These are phyloP conservation scores for Tremella mesenterica DNA, from an alignment of 768 basidiomycete species.

Conservation along the genomic window DNA sequence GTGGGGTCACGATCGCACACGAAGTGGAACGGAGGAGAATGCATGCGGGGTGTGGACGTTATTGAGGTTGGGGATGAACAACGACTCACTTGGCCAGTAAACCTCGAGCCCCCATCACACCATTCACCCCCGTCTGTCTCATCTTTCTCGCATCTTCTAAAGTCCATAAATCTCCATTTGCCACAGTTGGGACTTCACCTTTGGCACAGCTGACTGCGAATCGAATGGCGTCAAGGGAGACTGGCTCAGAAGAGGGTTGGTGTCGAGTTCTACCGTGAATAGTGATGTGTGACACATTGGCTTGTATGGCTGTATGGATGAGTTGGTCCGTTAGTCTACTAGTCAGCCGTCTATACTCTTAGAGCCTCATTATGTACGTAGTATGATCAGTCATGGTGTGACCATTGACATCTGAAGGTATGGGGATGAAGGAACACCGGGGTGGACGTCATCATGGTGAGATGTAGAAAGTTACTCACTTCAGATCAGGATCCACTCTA, in stretches of 20 bases:
- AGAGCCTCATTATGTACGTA: background rate
- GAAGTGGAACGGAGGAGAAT: no score
- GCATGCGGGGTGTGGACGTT: no score
- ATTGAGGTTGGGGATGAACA: no score
- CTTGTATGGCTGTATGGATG: slow-evolving; percentile 46
- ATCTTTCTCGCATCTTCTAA: slow-evolving; percentile 44
- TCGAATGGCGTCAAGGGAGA: slow-evolving; percentile 45
- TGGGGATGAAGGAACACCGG: background rate
- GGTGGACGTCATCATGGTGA: background rate
- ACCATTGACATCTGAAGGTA: background rate
- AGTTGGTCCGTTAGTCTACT: slow-evolving; percentile 46
- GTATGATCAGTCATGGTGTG: background rate
- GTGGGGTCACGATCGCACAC: no score
- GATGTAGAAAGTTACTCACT: slow-evolving; percentile 24
- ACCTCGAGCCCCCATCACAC: slow-evolving; percentile 50
- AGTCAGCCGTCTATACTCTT: background rate
- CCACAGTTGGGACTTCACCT: slow-evolving; percentile 47
- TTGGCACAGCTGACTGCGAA: slow-evolving; percentile 48
- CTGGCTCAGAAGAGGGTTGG: slow-evolving; percentile 47
- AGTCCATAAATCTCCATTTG: slow-evolving; percentile 50
- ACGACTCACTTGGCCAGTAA: slow-evolving; percentile 47
- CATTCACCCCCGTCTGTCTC: slow-evolving; percentile 45
- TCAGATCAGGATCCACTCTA: slow-evolving; percentile 47
- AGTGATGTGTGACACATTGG: slow-evolving; percentile 47
- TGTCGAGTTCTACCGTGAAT: slow-evolving; percentile 50